Evolutionary conservation across 2,329 filamentous ascomycete species (phyloP).

Genomic region (Didymosphaeria variabile): DNA sequence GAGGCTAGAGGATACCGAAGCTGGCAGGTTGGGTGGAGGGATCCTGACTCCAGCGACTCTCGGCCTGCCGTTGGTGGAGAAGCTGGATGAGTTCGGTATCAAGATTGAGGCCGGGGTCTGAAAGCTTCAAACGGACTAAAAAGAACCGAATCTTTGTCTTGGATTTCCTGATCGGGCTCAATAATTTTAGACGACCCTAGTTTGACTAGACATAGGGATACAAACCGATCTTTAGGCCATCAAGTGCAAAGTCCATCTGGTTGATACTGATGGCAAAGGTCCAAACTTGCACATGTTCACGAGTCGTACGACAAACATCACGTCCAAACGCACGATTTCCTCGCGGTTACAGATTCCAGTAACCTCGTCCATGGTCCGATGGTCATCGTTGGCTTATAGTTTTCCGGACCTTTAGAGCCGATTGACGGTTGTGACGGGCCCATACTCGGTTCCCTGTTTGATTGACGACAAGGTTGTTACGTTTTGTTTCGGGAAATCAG

Average conservation of each 20-base stretch:
- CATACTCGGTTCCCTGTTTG: neutral
- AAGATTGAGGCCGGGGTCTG: slow-evolving; percentile 55
- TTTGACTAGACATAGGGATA: too few relatives aligned
- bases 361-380: neutral
- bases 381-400: neutral
- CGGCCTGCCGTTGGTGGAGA: slow-evolving; percentile 72
- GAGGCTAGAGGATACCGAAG: slow-evolving; percentile 56
- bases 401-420: neutral
- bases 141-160: neutral
- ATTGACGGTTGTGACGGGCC: neutral
- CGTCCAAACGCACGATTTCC: too few relatives aligned
- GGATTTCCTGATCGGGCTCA: too few relatives aligned
- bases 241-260: slow-evolving; percentile 66
- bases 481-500: neutral
- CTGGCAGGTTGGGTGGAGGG: slow-evolving; percentile 68
- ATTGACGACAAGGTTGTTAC: slow-evolving; percentile 3
- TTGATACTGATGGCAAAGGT: slow-evolving; percentile 67
- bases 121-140: neutral
- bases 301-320: too few relatives aligned
- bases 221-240: too few relatives aligned
- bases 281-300: slow-evolving; percentile 29
- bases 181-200: too few relatives aligned
- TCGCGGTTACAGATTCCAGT: neutral
- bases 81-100: slow-evolving; percentile 68
- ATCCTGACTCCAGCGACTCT: slow-evolving; percentile 77